phyloP scores from a whole-genome alignment of 106 monocot species.

The Hemerocallis citrina region DNA sequence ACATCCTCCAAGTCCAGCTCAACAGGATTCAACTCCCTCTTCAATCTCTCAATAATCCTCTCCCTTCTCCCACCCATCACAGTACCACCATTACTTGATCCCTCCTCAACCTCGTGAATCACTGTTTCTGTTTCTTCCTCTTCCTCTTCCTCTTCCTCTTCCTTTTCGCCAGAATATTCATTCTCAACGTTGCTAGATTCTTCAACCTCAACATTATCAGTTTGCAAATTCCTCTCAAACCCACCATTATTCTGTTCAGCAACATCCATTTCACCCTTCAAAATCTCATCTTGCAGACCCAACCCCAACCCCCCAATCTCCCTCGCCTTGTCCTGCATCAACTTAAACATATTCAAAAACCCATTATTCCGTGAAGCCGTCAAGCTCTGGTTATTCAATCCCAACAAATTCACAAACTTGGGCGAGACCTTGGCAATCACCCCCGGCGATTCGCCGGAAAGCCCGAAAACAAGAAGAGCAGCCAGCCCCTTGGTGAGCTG shows the following conservation, averaged over 20 bases:
- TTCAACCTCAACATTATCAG: background rate
- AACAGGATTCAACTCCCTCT: conserved; percentile 35
- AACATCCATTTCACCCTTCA: background rate
- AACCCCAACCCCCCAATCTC: conserved; percentile 13
- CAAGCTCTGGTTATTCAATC: conserved; percentile 73
- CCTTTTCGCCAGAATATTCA: background rate
- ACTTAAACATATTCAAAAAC: conserved; percentile 73
- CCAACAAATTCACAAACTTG: conserved; percentile 62
- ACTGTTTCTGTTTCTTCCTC: no score
- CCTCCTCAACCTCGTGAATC: background rate
- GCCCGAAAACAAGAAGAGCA: conserved; percentile 61
- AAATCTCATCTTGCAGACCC: background rate
- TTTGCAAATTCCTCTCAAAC: background rate
- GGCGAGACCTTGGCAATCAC: conserved; percentile 38
- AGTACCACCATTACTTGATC: background rate
- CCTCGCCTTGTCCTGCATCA: conserved; percentile 79
- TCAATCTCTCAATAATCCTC: conserved; percentile 56
- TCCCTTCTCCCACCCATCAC: conserved; percentile 36
- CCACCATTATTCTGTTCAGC: background rate
- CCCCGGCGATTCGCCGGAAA: conserved; percentile 37
- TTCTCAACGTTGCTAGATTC: background rate
- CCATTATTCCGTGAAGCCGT: conserved; percentile 84
- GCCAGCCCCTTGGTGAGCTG: conserved; percentile 67
- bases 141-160: background rate
- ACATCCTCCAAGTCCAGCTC: conserved; percentile 66